Evolutionary conservation across 73 alveolate genomes (phyloP).

Genomic region (Uronychia binucleata): DNA sequence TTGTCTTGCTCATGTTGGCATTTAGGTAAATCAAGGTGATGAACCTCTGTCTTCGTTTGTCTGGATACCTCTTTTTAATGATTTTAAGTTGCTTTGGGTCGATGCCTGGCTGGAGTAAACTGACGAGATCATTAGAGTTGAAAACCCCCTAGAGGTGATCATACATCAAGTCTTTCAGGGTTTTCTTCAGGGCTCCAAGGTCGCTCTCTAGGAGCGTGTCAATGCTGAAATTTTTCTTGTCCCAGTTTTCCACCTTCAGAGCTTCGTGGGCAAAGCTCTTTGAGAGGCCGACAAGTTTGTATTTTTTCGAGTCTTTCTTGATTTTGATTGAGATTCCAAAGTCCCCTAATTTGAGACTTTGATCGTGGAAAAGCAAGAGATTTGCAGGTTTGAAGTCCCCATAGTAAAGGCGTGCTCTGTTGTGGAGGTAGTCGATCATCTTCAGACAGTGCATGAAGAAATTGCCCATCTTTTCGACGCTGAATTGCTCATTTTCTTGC

Average conservation of each 20-base stretch:
- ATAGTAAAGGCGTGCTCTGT: conserved; percentile 15
- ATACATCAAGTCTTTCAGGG: background rate
- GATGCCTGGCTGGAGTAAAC: background rate
- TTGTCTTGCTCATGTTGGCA: background rate
- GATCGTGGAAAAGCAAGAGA: conserved; percentile 28
- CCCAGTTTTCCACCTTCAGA: background rate
- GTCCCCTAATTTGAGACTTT: conserved; percentile 32
- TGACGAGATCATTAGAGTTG: background rate
- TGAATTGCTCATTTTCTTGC: background rate
- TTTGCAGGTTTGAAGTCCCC: conserved; percentile 52
- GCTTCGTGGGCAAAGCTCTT: background rate
- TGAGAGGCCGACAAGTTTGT: background rate
- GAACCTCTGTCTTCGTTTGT: background rate
- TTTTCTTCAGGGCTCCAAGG: background rate
- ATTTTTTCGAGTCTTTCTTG: background rate
- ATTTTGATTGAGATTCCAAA: conserved; percentile 33
- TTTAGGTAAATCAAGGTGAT: background rate
- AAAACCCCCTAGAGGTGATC: background rate
- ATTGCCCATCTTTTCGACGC: conserved; percentile 12
- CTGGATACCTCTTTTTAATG: background rate
- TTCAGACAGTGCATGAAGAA: conserved; percentile 13
- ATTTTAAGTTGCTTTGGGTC: background rate
- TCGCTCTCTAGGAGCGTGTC: background rate
- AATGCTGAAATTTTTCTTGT: background rate
- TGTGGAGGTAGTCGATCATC: conserved; percentile 16